Conservation (phyloP, 176 grass and related monocot genomes). For the Elaeis guineensis region DNA sequence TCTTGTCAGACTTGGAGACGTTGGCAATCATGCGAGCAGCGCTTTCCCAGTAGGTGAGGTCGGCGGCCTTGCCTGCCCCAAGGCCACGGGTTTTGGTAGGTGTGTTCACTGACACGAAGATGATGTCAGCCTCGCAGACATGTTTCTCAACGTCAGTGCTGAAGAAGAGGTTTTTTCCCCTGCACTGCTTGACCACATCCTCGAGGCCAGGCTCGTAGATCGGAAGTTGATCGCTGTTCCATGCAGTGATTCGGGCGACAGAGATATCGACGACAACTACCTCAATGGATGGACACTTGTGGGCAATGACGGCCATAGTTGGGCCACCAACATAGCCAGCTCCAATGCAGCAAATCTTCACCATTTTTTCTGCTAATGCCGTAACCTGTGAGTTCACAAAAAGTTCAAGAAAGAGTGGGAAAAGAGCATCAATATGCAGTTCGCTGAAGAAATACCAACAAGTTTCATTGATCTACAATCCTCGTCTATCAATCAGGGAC, state of each 20-base stretch:
- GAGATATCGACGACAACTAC: constrained; percentile 16
- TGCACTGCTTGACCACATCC: constrained; percentile 12
- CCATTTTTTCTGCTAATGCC: background rate
- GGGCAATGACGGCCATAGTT: constrained; percentile 16
- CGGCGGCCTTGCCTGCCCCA: constrained; percentile 55
- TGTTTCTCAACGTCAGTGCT: constrained; percentile 11
- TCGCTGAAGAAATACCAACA: too few relatives aligned
- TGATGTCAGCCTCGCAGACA: constrained; percentile 10
- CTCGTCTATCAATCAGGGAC: too few relatives aligned
- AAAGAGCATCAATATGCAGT: background rate
- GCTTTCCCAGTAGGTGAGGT: constrained; percentile 66
- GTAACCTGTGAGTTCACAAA: background rate
- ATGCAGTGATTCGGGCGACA: constrained; percentile 3
- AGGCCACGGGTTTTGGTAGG: constrained; percentile 61
- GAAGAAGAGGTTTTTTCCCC: constrained; percentile 17
- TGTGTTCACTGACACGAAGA: constrained; percentile 41
- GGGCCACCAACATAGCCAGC: constrained; percentile 19
- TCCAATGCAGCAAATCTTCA: constrained; percentile 20
- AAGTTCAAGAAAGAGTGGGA: too few relatives aligned
- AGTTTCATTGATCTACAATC: too few relatives aligned
- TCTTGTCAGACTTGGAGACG: constrained; percentile 60
- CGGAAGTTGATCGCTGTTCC: constrained; percentile 19
- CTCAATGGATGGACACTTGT: constrained; percentile 11
- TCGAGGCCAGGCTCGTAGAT: constrained; percentile 16
- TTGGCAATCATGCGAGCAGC: constrained; percentile 62